phyloP scores from a whole-genome alignment of 2,329 filamentous ascomycete genomes.

The Colletotrichum godetiae region DNA sequence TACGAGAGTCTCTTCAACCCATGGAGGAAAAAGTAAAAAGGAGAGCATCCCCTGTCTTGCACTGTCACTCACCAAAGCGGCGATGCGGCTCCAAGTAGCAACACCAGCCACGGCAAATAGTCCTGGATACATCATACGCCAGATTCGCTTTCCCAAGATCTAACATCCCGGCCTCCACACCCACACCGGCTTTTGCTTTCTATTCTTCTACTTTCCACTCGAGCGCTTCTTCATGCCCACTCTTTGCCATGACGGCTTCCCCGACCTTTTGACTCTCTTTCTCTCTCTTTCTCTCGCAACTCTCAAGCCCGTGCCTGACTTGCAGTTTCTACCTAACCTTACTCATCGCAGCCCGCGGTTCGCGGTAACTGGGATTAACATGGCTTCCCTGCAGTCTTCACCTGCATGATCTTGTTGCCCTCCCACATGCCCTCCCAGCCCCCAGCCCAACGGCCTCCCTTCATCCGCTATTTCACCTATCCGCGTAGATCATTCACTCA shows the following conservation, averaged over 20 bases:
- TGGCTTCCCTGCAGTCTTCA: not conserved
- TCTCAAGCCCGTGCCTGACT: not conserved
- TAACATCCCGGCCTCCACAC: not conserved
- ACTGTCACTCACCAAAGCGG: not conserved
- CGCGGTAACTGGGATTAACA: not conserved
- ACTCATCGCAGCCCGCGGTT: not conserved
- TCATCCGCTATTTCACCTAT: not conserved
- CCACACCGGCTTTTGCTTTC: not conserved
- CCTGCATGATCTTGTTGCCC: not conserved
- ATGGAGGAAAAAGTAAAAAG: not conserved
- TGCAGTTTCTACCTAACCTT: not conserved
- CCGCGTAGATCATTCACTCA: conserved; percentile 13
- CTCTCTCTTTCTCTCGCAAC: not conserved
- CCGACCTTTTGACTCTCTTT: not conserved
- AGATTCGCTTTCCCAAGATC: conserved; percentile 23
- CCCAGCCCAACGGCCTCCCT: not conserved
- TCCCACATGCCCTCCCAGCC: too few species aligned
- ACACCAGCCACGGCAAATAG: not conserved
- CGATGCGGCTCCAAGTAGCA: not conserved
- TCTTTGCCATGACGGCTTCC: not conserved
- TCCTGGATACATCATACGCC: not conserved
- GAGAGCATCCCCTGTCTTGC: not conserved
- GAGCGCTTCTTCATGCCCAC: not conserved
- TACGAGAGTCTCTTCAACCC: not conserved
- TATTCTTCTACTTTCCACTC: not conserved